Evolutionary conservation across 2,329 filamentous ascomycete genomes (phyloP), one percentile per base, ranked within the genome.

Genomic region (Colletotrichum melonis): DNA sequence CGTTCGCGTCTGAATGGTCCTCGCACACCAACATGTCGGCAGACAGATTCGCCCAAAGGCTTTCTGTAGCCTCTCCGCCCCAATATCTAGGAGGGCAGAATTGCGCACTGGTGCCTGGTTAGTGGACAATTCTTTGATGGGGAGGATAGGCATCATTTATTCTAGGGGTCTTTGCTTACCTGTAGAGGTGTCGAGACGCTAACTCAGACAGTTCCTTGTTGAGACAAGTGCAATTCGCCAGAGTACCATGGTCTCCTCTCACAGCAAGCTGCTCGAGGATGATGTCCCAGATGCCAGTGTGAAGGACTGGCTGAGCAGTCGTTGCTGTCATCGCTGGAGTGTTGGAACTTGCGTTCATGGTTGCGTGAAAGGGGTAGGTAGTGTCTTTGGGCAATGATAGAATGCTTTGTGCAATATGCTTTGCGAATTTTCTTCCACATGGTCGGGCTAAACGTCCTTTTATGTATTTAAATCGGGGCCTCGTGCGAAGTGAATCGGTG

Each of bases 181-280:
- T 28, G 1, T 72, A 72, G n/a, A 72, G 69, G 7, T 22, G 35
- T 49, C 3, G 35, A 16, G 63, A 52, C 4, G 69, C 69, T 5
- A 42, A 14, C n/a, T n/a, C 30, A 2, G 69, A 55, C 12, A 49
- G 16, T 1, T 38, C 57, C 12, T 14, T 32, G 9, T n/a, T 58
- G 7, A 57, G 16, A 19, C 14, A 49, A 12, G 65, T 65, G 19
- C 69, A 69, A 24, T 19, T 58, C 11, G 38, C 69, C 57, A 68
- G 24, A 1, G 60, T 67, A 12, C 26, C 28, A 16, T 63, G 32
- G 11, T 24, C 46, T 3, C 57, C 49, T 19, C n/a, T 12, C 16
- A n/a, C 8, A 28, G 30, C 67, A 24, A 67, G 52, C 16, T 62
- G 49, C 5, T 49, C 32, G 14, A 71, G 58, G 6, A 73, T 11